Evolutionary conservation across 2,329 filamentous ascomycete species (phyloP), one percentile per base, ranked within the genome.

Genomic region (Gaeumannomyces tritici): DNA sequence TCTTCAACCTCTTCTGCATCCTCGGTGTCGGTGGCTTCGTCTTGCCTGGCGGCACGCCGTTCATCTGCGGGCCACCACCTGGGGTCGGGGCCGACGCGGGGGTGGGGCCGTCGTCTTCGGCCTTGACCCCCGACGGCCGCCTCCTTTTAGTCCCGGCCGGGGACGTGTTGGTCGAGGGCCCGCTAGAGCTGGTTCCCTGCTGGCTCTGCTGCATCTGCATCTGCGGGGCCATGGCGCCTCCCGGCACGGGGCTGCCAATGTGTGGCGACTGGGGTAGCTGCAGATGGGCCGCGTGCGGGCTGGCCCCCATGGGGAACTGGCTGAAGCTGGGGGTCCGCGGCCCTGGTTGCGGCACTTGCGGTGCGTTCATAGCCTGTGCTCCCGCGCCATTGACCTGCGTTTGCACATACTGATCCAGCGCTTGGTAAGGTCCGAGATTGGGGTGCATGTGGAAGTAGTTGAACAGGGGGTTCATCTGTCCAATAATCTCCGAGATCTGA

Each of bases 141-240:
- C 83, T 74, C 62, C 83, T 76, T 73, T 86, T 86, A 66, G 84
- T 85, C 42, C 81, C 83, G 28, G 82, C 79, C 54, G 84, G 84
- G 35, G 83, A 86, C 73, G 86, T 89, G 73, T 88, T 89, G 63
- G 86, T 85, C 69, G 85, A 88, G 8, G 85, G 84, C 1, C 84
- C 86, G 70, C 83, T 85, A 12, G 85, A 88, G 71, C 77, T 84
- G 35, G 85, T 87, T 54, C 86, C 86, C 70, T 89, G 86, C 71
- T 88, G 86, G 70, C 85, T 88, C 66, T 84, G 83, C 70, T 89
- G 85, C 64, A 85, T 76, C 71, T 86, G 83, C 86, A 89, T 89
- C 65, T 79, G 79, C 27, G 85, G 85, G 61, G 85, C 83, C 80
- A 87, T 86, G 61, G 82, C 78, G 21, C 82, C 84, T 27, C 55